Evolutionary conservation across 73 alveolate species (phyloP).

Genomic region (Diophrys appendiculata): DNA sequence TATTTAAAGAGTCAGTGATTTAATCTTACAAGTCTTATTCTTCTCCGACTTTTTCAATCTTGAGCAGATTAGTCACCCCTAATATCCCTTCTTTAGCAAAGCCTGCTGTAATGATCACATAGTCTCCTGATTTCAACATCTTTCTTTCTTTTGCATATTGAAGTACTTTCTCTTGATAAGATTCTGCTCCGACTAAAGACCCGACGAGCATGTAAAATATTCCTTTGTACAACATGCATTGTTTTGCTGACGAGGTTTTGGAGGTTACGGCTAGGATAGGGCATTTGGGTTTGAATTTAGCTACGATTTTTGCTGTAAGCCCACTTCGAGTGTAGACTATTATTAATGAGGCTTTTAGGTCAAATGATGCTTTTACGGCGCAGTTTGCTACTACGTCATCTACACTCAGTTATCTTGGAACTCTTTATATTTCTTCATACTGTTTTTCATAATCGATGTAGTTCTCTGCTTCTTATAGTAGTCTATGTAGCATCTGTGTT

Average conservation of each 20-base stretch:
- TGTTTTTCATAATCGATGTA: slow-evolving; percentile 40
- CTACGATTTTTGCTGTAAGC: slow-evolving; percentile 24
- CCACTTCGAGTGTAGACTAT: slow-evolving; percentile 49
- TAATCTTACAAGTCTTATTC: too few species aligned
- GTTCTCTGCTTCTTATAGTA: slow-evolving; percentile 45
- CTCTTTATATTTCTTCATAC: slow-evolving; percentile 13
- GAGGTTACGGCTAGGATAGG: slow-evolving; percentile 57
- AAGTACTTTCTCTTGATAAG: neutral
- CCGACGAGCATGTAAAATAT: slow-evolving; percentile 41
- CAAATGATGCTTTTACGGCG: slow-evolving; percentile 72
- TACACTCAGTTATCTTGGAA: neutral
- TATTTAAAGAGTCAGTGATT: too few species aligned
- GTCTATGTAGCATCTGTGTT: slow-evolving; percentile 28
- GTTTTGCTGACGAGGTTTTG: slow-evolving; percentile 26
- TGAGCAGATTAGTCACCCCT: too few species aligned
- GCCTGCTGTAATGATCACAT: slow-evolving; percentile 41
- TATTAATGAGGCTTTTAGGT: slow-evolving; percentile 36
- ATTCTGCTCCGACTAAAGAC: slow-evolving; percentile 43
- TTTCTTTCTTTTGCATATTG: slow-evolving; percentile 14
- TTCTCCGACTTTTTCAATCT: too few species aligned
- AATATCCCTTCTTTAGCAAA: too few species aligned
- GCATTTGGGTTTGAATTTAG: slow-evolving; percentile 48
- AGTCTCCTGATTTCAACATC: slow-evolving; percentile 24
- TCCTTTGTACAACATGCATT: slow-evolving; percentile 36
- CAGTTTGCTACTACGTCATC: slow-evolving; percentile 67